phyloP scores from a whole-genome alignment of 495 filamentous ascomycete species.

The Penicillium odoratum region DNA sequence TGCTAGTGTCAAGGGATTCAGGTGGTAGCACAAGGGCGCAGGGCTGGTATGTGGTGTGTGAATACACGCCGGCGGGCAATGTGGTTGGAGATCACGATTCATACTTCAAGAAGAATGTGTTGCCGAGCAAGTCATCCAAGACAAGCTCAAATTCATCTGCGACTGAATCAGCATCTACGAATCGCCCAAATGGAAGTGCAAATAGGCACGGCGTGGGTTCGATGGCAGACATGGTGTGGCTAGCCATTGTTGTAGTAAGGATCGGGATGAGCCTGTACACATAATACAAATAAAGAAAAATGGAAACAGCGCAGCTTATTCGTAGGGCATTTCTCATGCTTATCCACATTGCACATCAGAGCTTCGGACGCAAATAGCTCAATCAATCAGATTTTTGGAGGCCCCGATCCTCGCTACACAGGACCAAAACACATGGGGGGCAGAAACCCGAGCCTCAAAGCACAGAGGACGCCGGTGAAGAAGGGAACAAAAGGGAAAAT shows the following conservation, averaged over 20 bases:
- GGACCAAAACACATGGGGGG: slow-evolving; percentile 28
- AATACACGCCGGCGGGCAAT: slow-evolving; percentile 77
- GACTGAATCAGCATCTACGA: background rate
- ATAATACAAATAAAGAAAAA: slow-evolving; percentile 11
- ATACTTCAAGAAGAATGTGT: slow-evolving; percentile 40
- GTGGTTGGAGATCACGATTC: slow-evolving; percentile 60
- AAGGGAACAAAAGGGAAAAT: slow-evolving; percentile 30
- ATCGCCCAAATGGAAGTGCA: slow-evolving; percentile 9
- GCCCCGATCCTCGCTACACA: slow-evolving; percentile 27
- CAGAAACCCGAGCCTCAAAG: slow-evolving; percentile 24
- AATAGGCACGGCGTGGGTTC: slow-evolving; percentile 4
- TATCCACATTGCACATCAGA: slow-evolving; percentile 39
- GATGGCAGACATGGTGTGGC: slow-evolving; percentile 7
- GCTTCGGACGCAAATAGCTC: slow-evolving; percentile 27
- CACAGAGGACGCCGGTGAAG: slow-evolving; percentile 27
- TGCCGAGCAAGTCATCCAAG: slow-evolving; percentile 24
- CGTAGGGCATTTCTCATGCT: slow-evolving; percentile 38
- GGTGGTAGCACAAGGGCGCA: slow-evolving; percentile 31
- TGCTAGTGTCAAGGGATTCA: slow-evolving; percentile 4
- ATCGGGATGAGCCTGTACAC: slow-evolving; percentile 22
- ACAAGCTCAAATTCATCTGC: slow-evolving; percentile 10
- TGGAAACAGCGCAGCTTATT: slow-evolving; percentile 20
- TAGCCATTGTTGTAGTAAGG: slow-evolving; percentile 16
- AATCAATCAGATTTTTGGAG: slow-evolving; percentile 32
- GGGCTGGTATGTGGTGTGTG: slow-evolving; percentile 78